These are phyloP conservation scores for Entomophthora muscae DNA, from an alignment of 371 early-diverging fungal genomes.

Conservation along the genomic window DNA sequence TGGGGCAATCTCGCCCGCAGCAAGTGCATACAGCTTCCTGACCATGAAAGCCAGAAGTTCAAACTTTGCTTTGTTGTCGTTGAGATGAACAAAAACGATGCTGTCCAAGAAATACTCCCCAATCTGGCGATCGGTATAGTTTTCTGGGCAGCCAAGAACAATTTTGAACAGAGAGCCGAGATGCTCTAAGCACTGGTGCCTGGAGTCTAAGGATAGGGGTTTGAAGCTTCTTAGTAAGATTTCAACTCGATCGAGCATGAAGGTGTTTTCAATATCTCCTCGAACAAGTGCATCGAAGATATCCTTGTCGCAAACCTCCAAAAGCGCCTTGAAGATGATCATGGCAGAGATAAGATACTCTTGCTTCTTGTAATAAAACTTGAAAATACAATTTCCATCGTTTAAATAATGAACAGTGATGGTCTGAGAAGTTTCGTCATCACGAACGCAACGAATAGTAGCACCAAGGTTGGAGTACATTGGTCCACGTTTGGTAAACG, in stretches of 20 bases:
- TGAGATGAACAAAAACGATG: constrained; percentile 79
- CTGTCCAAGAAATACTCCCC: constrained; percentile 66
- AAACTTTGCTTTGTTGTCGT: constrained; percentile 76
- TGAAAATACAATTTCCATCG: constrained; percentile 77
- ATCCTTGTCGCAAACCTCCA: constrained; percentile 82
- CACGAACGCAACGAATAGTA: constrained; percentile 73
- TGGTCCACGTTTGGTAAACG: constrained; percentile 85
- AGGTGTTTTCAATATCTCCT: constrained; percentile 71
- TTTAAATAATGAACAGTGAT: constrained; percentile 84
- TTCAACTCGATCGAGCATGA: constrained; percentile 86
- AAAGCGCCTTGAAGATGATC: constrained; percentile 22
- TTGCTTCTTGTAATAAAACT: constrained; percentile 77
- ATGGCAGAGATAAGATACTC: constrained; percentile 85
- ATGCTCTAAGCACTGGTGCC: constrained; percentile 63
- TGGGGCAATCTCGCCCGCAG: constrained; percentile 72
- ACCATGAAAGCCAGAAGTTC: constrained; percentile 84
- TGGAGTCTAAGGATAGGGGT: constrained; percentile 44
- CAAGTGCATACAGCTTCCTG: constrained; percentile 86
- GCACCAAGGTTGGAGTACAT: constrained; percentile 76
- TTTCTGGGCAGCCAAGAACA: constrained; percentile 61
- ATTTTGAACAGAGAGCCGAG: constrained; percentile 86
- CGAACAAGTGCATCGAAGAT: constrained; percentile 78
- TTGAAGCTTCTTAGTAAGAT: constrained; percentile 67
- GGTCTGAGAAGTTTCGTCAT: constrained; percentile 86
- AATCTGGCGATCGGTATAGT: constrained; percentile 54